Conservation (phyloP, 2,329 filamentous ascomycete genomes). For the Nannizziopsis arthrosporioides region DNA sequence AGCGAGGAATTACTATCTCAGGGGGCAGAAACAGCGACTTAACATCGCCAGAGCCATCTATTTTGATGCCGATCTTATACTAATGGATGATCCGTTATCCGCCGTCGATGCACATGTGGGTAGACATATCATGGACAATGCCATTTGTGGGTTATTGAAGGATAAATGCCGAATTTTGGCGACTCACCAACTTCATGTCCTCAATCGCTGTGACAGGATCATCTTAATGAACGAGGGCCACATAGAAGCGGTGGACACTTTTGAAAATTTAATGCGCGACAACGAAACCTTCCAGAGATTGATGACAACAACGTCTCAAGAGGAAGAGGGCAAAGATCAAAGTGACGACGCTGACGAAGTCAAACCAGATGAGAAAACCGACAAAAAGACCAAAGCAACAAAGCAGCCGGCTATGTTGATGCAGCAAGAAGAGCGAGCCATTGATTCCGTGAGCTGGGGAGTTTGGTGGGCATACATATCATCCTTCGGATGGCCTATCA, state of each 20-base stretch:
- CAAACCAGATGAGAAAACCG: conserved; percentile 40
- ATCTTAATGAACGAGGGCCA: conserved; percentile 83
- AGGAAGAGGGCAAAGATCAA: conserved; percentile 37
- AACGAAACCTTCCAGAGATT: conserved; percentile 68
- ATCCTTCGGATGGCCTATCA: conserved; percentile 59
- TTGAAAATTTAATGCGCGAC: conserved; percentile 70
- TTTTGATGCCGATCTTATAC: conserved; percentile 50
- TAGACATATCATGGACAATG: conserved; percentile 75
- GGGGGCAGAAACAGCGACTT: conserved; percentile 91
- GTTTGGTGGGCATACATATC: conserved; percentile 68
- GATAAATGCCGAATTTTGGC: conserved; percentile 85
- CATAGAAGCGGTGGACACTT: conserved; percentile 78
- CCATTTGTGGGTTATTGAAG: conserved; percentile 76
- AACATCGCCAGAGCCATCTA: conserved; percentile 78
- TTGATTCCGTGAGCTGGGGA: conserved; percentile 64
- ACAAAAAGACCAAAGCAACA: conserved; percentile 39
- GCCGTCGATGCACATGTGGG: conserved; percentile 48
- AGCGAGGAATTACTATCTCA: conserved; percentile 88
- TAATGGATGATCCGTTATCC: conserved; percentile 54
- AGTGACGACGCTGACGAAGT: conserved; percentile 41
- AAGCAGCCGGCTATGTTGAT: conserved; percentile 30
- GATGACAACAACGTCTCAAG: conserved; percentile 66
- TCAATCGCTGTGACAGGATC: conserved; percentile 81
- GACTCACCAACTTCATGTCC: conserved; percentile 88
- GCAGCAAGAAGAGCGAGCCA: conserved; percentile 48